Conservation (phyloP, 2,329 filamentous ascomycete species). For the Fusarium incarnatum region DNA sequence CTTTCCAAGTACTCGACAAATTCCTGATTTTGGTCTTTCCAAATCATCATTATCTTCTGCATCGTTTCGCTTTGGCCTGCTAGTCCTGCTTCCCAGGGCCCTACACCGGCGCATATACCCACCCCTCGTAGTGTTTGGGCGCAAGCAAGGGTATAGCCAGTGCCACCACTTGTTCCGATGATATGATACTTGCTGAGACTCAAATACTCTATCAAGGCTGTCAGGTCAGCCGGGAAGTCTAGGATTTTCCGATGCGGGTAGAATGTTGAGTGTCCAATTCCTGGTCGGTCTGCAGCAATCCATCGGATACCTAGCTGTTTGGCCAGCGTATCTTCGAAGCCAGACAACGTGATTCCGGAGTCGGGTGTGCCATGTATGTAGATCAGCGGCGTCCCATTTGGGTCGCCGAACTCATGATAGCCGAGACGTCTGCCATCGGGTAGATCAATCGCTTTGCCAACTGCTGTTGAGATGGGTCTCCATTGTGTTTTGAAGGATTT, state of each 20-base stretch:
- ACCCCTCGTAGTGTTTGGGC: background rate
- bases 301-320: background rate
- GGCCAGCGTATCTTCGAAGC: background rate
- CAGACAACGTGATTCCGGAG: background rate
- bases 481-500: background rate
- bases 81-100: background rate
- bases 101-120: background rate
- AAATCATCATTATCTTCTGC: background rate
- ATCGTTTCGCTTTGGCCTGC: background rate
- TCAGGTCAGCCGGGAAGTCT: fast-evolving
- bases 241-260: background rate
- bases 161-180: background rate
- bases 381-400: background rate
- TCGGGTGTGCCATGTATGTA: background rate
- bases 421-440: background rate
- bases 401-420: background rate
- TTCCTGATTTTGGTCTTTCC: background rate
- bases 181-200: background rate
- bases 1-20: background rate
- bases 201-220: background rate
- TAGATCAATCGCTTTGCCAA: background rate
- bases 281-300: background rate
- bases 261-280: background rate
- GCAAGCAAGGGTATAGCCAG: background rate
- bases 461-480: background rate